phyloP scores from a whole-genome alignment of 2,329 filamentous ascomycete species.

The Penicillium freii region DNA sequence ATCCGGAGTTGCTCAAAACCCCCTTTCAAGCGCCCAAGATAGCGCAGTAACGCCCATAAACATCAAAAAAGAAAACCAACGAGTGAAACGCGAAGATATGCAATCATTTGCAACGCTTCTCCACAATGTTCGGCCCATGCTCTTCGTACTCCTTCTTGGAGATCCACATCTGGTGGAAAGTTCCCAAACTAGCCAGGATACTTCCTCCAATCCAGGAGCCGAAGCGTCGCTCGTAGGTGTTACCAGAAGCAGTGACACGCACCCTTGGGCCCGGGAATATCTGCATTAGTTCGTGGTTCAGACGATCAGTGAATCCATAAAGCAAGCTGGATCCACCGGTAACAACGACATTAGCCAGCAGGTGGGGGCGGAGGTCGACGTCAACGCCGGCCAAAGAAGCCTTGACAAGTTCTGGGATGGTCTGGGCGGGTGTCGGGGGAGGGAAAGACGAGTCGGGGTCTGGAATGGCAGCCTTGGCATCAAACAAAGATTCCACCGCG shows the following conservation, averaged over 20 bases:
- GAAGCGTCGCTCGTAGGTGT: slow-evolving; percentile 85
- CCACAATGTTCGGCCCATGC: slow-evolving; percentile 83
- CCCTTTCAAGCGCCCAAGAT: slow-evolving; percentile 7
- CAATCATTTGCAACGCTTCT: slow-evolving; percentile 85
- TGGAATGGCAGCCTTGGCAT: slow-evolving; percentile 70
- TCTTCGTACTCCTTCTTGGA: slow-evolving; percentile 97
- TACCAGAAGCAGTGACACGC: slow-evolving; percentile 81
- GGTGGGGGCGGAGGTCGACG: slow-evolving; percentile 77
- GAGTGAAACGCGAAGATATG: not conserved
- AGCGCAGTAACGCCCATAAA: slow-evolving; percentile 13
- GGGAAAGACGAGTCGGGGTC: slow-evolving; percentile 47
- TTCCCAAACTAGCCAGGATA: slow-evolving; percentile 90
- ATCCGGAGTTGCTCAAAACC: slow-evolving; percentile 10
- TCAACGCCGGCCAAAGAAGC: slow-evolving; percentile 76
- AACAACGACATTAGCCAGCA: slow-evolving; percentile 87
- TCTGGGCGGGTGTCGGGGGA: slow-evolving; percentile 67
- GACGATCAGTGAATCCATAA: slow-evolving; percentile 85
- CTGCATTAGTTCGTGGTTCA: slow-evolving; percentile 77
- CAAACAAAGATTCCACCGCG: slow-evolving; percentile 86
- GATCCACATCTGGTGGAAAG: slow-evolving; percentile 99
- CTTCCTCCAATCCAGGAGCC: slow-evolving; percentile 95
- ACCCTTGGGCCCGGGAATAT: slow-evolving; percentile 85
- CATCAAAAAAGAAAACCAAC: not conserved
- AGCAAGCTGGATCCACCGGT: slow-evolving; percentile 84
- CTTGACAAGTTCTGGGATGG: slow-evolving; percentile 78